These are phyloP conservation scores for Microthyrium microscopicum DNA, from an alignment of 2,329 filamentous ascomycete species.

Conservation along the genomic window DNA sequence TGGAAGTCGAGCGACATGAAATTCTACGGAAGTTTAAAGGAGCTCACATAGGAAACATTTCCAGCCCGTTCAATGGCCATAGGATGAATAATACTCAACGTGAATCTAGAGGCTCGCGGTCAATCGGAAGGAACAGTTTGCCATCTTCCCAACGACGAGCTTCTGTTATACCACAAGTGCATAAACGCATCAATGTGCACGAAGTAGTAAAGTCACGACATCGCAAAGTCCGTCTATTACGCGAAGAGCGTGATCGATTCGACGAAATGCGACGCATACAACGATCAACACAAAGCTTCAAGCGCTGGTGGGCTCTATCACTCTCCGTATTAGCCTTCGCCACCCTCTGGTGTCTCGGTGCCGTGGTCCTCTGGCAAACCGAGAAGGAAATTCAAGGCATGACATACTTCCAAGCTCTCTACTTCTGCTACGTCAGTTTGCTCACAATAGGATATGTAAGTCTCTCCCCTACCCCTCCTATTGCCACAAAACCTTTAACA, in stretches of 20 bases:
- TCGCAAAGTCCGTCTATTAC: slow-evolving; percentile 37
- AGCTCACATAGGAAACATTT: slow-evolving; percentile 5
- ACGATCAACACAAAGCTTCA: slow-evolving; percentile 41
- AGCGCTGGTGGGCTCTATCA: slow-evolving; percentile 57
- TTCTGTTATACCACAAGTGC: slow-evolving; percentile 2
- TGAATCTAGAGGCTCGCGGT: neutral
- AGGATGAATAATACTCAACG: neutral
- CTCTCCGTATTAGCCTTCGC: slow-evolving; percentile 53
- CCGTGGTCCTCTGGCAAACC: slow-evolving; percentile 52
- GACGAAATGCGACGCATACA: slow-evolving; percentile 71
- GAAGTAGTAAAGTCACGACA: slow-evolving; percentile 8
- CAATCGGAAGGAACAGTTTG: neutral
- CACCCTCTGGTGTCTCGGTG: slow-evolving; percentile 65
- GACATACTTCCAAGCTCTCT: slow-evolving; percentile 66
- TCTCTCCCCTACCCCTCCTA: too few species aligned
- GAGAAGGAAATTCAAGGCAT: slow-evolving; percentile 38
- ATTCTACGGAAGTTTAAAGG: slow-evolving; percentile 10
- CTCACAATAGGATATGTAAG: slow-evolving; percentile 79
- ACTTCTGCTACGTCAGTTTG: slow-evolving; percentile 72
- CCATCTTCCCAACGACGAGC: neutral
- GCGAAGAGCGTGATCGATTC: slow-evolving; percentile 50
- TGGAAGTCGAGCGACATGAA: slow-evolving; percentile 27
- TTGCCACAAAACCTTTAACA: too few species aligned
- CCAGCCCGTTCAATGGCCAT: too few species aligned
- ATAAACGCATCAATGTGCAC: neutral